These are phyloP conservation scores for Diversispora epigaea DNA, from an alignment of 192 early-diverging fungal species.

Conservation along the genomic window DNA sequence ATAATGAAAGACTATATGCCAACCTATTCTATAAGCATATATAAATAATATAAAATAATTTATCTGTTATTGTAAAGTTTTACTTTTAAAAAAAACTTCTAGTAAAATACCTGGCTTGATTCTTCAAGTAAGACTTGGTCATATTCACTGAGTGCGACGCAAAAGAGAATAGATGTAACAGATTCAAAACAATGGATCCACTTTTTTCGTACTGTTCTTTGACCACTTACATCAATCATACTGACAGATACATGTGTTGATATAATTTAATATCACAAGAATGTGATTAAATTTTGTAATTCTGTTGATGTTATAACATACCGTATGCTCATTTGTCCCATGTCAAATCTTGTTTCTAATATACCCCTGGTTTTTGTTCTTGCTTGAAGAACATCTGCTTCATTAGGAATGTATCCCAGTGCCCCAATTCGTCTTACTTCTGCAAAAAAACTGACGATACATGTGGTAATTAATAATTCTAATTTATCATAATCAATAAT, in stretches of 20 bases:
- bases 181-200: conserved; percentile 88
- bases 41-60: not conserved
- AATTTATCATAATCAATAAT: too few species aligned
- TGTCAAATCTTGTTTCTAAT: conserved; percentile 89
- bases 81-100: not conserved
- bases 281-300: conserved; percentile 29
- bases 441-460: too few species aligned
- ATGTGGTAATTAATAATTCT: too few species aligned
- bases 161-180: conserved; percentile 91
- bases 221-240: conserved; percentile 88
- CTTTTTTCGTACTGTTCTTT: conserved; percentile 79
- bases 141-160: conserved; percentile 89
- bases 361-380: conserved; percentile 97
- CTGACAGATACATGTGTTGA: conserved; percentile 39
- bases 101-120: conserved; percentile 52
- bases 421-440: too few species aligned
- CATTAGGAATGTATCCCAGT: conserved; percentile 91
- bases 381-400: conserved; percentile 91
- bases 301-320: conserved; percentile 44
- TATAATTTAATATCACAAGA: too few species aligned
- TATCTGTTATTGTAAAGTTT: not conserved
- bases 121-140: conserved; percentile 91
- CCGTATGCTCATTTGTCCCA: conserved; percentile 88
- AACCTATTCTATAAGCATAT: conserved; percentile 74
- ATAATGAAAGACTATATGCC: conserved; percentile 85